Conservation (phyloP, 2,329 filamentous ascomycete genomes). For the Ophiostoma tasmaniense region DNA sequence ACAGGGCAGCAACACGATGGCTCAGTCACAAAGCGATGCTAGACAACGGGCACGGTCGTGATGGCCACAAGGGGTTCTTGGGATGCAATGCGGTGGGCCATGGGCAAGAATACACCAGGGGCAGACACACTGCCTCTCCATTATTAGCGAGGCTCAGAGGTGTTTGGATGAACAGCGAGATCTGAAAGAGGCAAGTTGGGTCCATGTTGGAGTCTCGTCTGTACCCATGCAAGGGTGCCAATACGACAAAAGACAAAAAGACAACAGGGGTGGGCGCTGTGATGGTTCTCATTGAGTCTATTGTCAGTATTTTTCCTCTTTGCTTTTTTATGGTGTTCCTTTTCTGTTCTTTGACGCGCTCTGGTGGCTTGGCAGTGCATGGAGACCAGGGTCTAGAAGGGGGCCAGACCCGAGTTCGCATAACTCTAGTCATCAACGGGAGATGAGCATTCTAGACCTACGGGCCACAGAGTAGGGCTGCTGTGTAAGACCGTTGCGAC, state of each 20-base stretch:
- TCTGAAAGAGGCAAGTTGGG: background rate
- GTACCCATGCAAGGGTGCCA: slow-evolving; percentile 7
- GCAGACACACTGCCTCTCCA: background rate
- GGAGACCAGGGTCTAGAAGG: slow-evolving; percentile 11
- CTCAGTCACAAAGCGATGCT: background rate
- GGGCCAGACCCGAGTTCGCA: slow-evolving; percentile 12
- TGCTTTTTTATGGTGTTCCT: background rate
- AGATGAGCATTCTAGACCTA: slow-evolving; percentile 12
- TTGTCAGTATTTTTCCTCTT: background rate
- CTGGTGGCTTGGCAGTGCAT: background rate
- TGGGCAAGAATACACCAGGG: background rate
- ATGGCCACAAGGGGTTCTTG: background rate
- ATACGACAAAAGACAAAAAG: slow-evolving; percentile 6
- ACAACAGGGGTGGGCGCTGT: background rate
- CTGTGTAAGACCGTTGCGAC: slow-evolving; percentile 5
- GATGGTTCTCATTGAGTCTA: background rate
- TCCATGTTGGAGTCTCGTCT: background rate
- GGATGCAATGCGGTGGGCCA: slow-evolving; percentile 10
- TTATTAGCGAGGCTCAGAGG: slow-evolving; percentile 4
- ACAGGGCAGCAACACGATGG: background rate
- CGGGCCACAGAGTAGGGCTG: slow-evolving; percentile 1
- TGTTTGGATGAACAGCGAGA: background rate
- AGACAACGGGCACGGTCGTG: background rate
- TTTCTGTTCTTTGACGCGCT: background rate
- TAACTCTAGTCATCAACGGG: slow-evolving; percentile 14